These are phyloP conservation scores for Dichotomocladium elegans DNA, from an alignment of 371 early-diverging fungal species.

Conservation along the genomic window DNA sequence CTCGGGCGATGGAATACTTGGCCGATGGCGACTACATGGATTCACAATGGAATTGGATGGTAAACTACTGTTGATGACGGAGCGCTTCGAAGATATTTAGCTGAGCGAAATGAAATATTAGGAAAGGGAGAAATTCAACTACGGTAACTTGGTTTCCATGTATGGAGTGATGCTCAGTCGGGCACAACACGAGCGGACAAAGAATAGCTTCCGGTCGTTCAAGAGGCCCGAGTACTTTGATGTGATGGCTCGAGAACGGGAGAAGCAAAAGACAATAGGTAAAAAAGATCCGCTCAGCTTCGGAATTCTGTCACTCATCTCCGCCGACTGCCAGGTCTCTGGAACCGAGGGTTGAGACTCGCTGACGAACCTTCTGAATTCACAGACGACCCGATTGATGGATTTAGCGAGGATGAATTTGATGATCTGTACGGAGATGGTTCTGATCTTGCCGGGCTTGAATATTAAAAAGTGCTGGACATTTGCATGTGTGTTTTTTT, in stretches of 20 bases:
- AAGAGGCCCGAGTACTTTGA: background rate
- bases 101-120: background rate
- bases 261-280: background rate
- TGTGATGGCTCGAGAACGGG: background rate
- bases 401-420: conserved; percentile 21
- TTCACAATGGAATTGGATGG: conserved; percentile 19
- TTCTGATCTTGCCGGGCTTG: conserved; percentile 16
- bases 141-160: conserved; percentile 16
- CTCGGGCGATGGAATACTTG: conserved; percentile 12
- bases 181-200: background rate
- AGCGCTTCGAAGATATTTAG: background rate
- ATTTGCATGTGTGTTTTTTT: background rate
- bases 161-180: conserved; percentile 22
- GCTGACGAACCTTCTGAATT: background rate
- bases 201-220: too few relatives aligned
- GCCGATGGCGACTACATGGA: conserved; percentile 23
- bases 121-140: too few relatives aligned
- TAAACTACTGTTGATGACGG: background rate
- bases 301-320: too few relatives aligned
- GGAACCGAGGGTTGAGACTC: background rate
- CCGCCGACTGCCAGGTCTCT: too few relatives aligned
- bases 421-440: conserved; percentile 35
- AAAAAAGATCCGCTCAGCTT: too few relatives aligned
- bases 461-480: background rate
- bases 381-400: conserved; percentile 7